Base-by-base conservation (phyloP, 2,329 filamentous ascomycete species). In the Passalora sequoiae region DNA sequence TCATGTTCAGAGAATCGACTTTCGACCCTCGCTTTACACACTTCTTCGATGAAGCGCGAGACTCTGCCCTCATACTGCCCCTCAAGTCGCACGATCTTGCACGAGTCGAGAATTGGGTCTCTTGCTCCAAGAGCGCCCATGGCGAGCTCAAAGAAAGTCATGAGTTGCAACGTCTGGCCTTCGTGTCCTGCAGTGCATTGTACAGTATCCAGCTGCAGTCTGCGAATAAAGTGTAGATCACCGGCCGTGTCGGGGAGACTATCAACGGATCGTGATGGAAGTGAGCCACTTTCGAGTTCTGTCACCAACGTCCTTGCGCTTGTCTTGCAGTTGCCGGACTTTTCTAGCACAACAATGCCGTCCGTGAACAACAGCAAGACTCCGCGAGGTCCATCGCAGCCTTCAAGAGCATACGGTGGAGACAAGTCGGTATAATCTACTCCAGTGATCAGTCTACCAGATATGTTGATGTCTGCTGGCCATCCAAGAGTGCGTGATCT, bases 321-420 rank as follows among this genome's bases (percentile, higher is more conserved):
- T 35, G 80, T 44, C 13, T 54, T 53, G 17, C 45, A 43, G 6
- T 29, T 43, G 10, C 39, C 30, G 10, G 44, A 70, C 63, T 89
- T 94, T 53, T 82, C 83, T 10, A 95, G 67, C 15, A 95, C 69
- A 12, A 94, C 75, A 1, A 96, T 63, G 41, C 79, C 84, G 57
- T 96, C 89, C 2, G 86, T 80, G 60, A 96, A 97, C 2, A 97
- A 71, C 3, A 97, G 69, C 38, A 97, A 75, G 17, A 95, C 81
- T 1, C 86, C 85, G 19, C 43, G 44, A 4, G 49, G 32, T 5
- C 47, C 51, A 16, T 60, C 54, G 30, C 47, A 54, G n/a, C 49
- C 43, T 10, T 53, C 44, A 6, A 62, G 55, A 22, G 71, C 72
- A 57, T 84, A 94, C 1, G 89, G 89, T 2, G 88, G 77, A 1